Evolutionary conservation across 1,284 basidiomycete species (phyloP), one percentile per base, ranked within the genome.

Genomic region (Tremellales sp.): DNA sequence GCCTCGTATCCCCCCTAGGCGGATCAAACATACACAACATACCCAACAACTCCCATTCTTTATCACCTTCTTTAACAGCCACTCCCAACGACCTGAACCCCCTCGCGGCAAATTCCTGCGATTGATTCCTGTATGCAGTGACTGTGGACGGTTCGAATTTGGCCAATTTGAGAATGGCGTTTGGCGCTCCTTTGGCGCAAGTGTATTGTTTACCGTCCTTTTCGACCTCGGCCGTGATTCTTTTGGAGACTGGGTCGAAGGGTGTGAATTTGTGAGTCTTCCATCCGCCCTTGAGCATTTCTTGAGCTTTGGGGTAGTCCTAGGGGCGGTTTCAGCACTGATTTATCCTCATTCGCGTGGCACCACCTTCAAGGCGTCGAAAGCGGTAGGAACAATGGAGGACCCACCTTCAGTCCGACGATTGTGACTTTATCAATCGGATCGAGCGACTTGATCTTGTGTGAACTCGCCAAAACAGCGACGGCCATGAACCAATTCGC

Each of bases 361-460:
- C 42, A 45, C 10, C 6, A 23, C 22, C 31, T 22, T 15, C 35
- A 41, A 27, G 13, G 35, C 22, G 5, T 45, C 2, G 12, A 40
- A 11, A 3, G 24, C 40, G 33, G 17, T 11, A 6, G 35, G 33
- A 11, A 43, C 7, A n/a, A n/a, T n/a, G n/a, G n/a, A n/a, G n/a
- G n/a, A 39, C 49, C 40, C 47, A 66, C 71, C 58, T 78, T 79
- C 44, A 81, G 72, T 3, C 78, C 78, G 33, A 76, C 67, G 47
- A 81, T 74, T 48, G 79, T 80, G 39, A 81, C 79, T 62, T 79
- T 79, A 70, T 81, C 80, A 54, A 81, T 81, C 17, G 80, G 80
- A 63, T 81, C 80, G 44, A 81, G 74, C 31, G 74, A 70, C 65
- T 77, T 79, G 65, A 80, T 62, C 62, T 80, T 80, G 73, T 81